Conservation (phyloP, 805 yeast genomes). For the Barnettozyma californica region DNA sequence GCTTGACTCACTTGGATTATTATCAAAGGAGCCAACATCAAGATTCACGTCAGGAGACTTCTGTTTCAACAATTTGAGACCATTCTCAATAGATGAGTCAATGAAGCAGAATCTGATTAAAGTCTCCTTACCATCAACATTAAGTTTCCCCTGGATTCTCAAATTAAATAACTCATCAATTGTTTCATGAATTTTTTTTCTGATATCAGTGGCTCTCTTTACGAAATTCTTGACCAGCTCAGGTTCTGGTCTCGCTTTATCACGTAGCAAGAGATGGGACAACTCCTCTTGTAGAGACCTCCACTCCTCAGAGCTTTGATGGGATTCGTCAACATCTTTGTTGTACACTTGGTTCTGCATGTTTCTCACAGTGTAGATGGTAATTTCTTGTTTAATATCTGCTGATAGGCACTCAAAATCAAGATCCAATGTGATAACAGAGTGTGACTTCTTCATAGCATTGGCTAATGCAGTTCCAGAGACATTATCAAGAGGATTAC, state of each 20-base stretch:
- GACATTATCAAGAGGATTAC: conserved; percentile 56
- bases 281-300: conserved; percentile 53
- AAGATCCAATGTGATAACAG: conserved; percentile 62
- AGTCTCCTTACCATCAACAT: conserved; percentile 72
- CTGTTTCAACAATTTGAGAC: conserved; percentile 30
- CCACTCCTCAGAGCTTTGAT: conserved; percentile 33
- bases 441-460: conserved; percentile 56
- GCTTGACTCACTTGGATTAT: neutral
- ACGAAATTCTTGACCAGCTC: conserved; percentile 30
- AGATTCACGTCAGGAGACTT: conserved; percentile 15
- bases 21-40: conserved; percentile 1
- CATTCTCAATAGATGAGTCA: conserved; percentile 65
- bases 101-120: conserved; percentile 64
- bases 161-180: conserved; percentile 54
- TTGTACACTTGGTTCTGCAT: conserved; percentile 52
- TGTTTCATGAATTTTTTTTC: conserved; percentile 39
- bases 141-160: conserved; percentile 50
- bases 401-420: conserved; percentile 55
- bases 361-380: conserved; percentile 76
- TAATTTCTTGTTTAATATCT: conserved; percentile 57
- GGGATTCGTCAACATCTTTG: conserved; percentile 8
- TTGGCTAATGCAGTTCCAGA: conserved; percentile 62
- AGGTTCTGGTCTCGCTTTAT: conserved; percentile 22
- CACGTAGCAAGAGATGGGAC: conserved; percentile 36
- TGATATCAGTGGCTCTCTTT: conserved; percentile 32